These are phyloP conservation scores for Apophysomyces elegans DNA, from an alignment of 371 early-diverging fungal genomes.

Conservation along the genomic window DNA sequence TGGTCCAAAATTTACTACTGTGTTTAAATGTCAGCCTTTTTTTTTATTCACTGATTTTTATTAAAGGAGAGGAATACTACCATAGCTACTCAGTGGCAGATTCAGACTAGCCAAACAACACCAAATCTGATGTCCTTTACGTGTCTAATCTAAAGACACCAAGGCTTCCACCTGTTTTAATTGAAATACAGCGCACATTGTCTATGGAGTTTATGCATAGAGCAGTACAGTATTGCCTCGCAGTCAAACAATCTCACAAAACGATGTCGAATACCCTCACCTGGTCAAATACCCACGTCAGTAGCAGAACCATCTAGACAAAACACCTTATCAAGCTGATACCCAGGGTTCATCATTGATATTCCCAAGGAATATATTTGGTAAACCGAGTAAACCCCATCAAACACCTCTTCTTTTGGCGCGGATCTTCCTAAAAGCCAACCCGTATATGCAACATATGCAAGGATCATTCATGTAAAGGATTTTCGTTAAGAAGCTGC, in stretches of 20 bases:
- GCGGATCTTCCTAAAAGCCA: background rate
- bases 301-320: background rate
- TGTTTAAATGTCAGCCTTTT: background rate
- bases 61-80: background rate
- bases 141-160: background rate
- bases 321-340: background rate
- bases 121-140: slow-evolving; percentile 8
- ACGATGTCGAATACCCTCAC: background rate
- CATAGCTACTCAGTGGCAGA: slow-evolving; percentile 8
- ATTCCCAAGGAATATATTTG: background rate
- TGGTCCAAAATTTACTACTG: background rate
- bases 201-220: slow-evolving; percentile 3
- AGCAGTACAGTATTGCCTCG: slow-evolving; percentile 6
- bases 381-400: background rate
- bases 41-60: background rate
- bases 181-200: background rate
- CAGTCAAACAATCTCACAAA: slow-evolving; percentile 6
- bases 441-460: slow-evolving; percentile 1
- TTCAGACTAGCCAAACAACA: background rate
- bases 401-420: background rate
- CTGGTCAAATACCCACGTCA: background rate
- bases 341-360: background rate
- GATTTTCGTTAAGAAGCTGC: background rate
- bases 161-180: slow-evolving; percentile 7
- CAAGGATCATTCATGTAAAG: background rate